Evolutionary conservation across 495 filamentous ascomycete genomes (phyloP).

Genomic region (Hyaloscypha finlandica): DNA sequence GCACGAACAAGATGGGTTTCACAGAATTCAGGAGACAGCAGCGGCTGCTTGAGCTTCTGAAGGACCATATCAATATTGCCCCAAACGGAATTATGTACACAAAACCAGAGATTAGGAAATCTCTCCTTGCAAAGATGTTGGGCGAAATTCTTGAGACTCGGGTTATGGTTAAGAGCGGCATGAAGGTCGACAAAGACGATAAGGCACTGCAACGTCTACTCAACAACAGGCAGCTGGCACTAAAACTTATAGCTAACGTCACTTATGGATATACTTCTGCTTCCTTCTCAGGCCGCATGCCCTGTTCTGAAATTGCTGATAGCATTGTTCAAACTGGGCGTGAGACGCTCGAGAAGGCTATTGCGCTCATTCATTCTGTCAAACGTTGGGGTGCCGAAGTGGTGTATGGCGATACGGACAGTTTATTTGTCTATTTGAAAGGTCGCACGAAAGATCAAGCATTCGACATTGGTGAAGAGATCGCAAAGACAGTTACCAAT

Average conservation of each 20-base stretch:
- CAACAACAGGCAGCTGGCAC: constrained; percentile 90
- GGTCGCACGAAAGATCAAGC: constrained; percentile 85
- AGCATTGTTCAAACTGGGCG: constrained; percentile 95
- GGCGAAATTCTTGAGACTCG: constrained; percentile 94
- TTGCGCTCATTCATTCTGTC: constrained; percentile 87
- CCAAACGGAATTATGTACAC: constrained; percentile 97
- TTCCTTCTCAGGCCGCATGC: constrained; percentile 94
- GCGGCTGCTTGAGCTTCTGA: constrained; percentile 73
- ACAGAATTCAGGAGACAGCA: constrained; percentile 76
- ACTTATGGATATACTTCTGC: constrained; percentile 98
- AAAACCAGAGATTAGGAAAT: constrained; percentile 83
- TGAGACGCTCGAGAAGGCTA: constrained; percentile 92
- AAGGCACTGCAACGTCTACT: constrained; percentile 81
- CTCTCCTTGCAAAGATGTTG: constrained; percentile 93
- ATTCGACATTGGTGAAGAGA: constrained; percentile 90
- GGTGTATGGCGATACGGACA: constrained; percentile 97
- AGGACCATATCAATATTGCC: constrained; percentile 87
- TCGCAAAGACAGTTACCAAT: constrained; percentile 83
- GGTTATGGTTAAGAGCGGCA: constrained; percentile 97
- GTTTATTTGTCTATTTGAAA: constrained; percentile 88
- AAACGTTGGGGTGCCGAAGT: constrained; percentile 91
- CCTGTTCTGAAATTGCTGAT: constrained; percentile 96
- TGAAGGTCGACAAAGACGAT: constrained; percentile 94
- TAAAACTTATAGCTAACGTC: constrained; percentile 98
- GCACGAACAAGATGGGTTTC: constrained; percentile 94